phyloP scores from a whole-genome alignment of 2,329 filamentous ascomycete species.

The Lecanicillium sp. region DNA sequence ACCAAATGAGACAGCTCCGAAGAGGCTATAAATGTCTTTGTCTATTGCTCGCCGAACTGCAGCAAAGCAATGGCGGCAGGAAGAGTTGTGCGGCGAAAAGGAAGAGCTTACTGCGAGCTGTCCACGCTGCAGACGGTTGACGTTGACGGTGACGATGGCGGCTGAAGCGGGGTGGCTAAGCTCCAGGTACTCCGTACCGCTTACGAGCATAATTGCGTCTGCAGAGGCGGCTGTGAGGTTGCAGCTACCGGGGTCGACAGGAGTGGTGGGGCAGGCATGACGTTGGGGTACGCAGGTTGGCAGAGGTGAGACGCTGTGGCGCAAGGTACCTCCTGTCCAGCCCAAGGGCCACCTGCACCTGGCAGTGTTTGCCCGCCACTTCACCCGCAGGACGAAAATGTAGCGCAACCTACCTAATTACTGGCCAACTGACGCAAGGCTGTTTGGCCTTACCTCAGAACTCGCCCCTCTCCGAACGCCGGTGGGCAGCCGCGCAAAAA shows the following conservation, averaged over 20 bases:
- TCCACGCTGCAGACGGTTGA: not conserved
- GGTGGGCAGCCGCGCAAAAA: slow-evolving; percentile 5
- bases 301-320: no score
- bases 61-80: no score
- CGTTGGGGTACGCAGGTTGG: not conserved
- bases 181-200: not conserved
- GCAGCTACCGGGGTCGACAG: slow-evolving; percentile 1
- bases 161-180: slow-evolving; percentile 1
- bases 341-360: not conserved
- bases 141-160: slow-evolving; percentile 7
- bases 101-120: no score
- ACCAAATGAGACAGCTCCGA: no score
- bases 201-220: slow-evolving; percentile 1
- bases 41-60: no score
- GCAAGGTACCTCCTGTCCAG: no score
- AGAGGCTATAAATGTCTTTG: no score
- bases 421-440: slow-evolving; percentile 17
- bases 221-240: not conserved
- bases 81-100: no score
- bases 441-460: slow-evolving; percentile 1
- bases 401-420: slow-evolving; percentile 8
- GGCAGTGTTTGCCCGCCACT: no score
- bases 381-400: not conserved
- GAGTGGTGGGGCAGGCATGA: not conserved
- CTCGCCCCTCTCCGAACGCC: slow-evolving; percentile 9